phyloP scores from a whole-genome alignment of 2,329 filamentous ascomycete species.

The Colletotrichum lupini region DNA sequence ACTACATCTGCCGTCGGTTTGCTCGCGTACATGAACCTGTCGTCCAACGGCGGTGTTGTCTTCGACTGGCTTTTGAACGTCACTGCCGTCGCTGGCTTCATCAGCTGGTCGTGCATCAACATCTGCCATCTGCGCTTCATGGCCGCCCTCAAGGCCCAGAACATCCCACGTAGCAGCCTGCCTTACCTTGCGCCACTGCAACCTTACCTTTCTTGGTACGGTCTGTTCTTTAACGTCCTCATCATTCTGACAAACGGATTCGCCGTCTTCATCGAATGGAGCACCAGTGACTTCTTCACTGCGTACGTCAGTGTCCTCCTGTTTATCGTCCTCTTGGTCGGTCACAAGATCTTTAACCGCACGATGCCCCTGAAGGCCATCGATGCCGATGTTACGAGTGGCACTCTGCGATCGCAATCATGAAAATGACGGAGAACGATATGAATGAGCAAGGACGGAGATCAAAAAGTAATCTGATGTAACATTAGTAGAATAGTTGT shows the following conservation, averaged over 20 bases:
- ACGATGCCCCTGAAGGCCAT: constrained; percentile 50
- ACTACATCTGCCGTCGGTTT: constrained; percentile 68
- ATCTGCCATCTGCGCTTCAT: constrained; percentile 74
- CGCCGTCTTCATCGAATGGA: constrained; percentile 74
- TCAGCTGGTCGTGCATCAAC: constrained; percentile 76
- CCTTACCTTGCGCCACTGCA: constrained; percentile 72
- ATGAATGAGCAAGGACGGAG: not conserved
- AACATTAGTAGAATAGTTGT: constrained; percentile 31
- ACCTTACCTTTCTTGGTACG: constrained; percentile 74
- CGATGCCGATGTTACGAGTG: constrained; percentile 48
- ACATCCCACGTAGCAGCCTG: constrained; percentile 66
- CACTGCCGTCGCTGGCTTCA: constrained; percentile 75
- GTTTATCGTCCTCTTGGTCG: constrained; percentile 68
- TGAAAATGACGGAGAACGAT: not conserved
- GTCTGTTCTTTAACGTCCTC: constrained; percentile 72
- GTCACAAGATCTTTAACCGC: constrained; percentile 66
- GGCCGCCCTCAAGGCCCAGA: constrained; percentile 66
- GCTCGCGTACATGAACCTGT: constrained; percentile 76
- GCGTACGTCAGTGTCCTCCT: constrained; percentile 74
- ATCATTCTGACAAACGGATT: constrained; percentile 78
- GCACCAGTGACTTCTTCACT: constrained; percentile 69
- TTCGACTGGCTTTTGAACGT: constrained; percentile 82
- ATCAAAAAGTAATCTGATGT: constrained; percentile 19
- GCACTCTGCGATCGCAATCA: constrained; percentile 12
- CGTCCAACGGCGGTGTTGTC: constrained; percentile 65